Evolutionary conservation across 495 filamentous ascomycete species (phyloP).

Genomic region (Amorphotheca resinae): DNA sequence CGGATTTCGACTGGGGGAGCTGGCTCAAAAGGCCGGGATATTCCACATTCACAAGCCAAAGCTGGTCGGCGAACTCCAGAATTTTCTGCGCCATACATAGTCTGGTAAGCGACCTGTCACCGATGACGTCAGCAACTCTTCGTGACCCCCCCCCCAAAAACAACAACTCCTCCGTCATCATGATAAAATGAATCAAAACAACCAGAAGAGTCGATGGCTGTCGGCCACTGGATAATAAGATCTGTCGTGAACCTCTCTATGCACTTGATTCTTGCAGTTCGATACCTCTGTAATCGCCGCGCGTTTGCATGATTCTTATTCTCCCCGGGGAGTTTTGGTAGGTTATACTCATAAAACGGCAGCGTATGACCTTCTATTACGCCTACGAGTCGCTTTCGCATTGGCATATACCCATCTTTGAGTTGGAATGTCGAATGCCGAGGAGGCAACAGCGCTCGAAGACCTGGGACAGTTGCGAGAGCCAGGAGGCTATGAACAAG

Average conservation of each 20-base stretch:
- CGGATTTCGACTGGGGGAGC: too few relatives aligned
- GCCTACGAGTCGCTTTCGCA: not conserved
- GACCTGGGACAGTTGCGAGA: slow-evolving; percentile 21
- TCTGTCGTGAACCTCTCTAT: not conserved
- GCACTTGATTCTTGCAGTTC: not conserved
- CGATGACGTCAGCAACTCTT: too few relatives aligned
- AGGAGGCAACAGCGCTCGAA: slow-evolving; percentile 13
- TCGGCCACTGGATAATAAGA: slow-evolving; percentile 2
- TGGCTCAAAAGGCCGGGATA: too few relatives aligned
- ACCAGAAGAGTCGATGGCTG: not conserved
- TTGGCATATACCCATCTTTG: slow-evolving; percentile 8
- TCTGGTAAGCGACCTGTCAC: too few relatives aligned
- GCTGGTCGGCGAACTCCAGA: too few relatives aligned
- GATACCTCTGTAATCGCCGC: not conserved
- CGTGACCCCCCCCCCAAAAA: too few relatives aligned
- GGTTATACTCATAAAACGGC: slow-evolving; percentile 9
- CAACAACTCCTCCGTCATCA: too few relatives aligned
- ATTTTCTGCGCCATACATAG: too few relatives aligned
- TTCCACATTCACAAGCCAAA: too few relatives aligned
- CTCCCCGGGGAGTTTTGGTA: slow-evolving; percentile 7
- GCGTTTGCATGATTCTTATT: not conserved
- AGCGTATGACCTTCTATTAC: slow-evolving; percentile 3
- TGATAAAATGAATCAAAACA: too few relatives aligned
- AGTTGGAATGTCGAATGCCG: slow-evolving; percentile 5
- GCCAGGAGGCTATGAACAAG: slow-evolving; percentile 29